Conservation (phyloP, 805 yeast genomes). For the Metschnikowia koreensis region DNA sequence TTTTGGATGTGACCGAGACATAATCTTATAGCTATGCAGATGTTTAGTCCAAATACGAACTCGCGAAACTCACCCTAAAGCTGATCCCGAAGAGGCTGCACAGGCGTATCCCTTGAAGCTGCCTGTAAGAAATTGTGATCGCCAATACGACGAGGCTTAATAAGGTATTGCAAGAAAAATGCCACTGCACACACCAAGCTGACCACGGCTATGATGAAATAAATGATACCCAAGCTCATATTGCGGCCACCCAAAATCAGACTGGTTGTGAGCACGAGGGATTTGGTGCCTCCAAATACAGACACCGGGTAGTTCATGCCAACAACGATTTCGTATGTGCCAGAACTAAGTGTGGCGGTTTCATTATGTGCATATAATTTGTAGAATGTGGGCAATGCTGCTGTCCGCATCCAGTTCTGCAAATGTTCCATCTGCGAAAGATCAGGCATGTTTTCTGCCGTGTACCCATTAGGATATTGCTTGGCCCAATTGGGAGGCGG, state of each 20-base stretch:
- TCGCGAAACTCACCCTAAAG: constrained; percentile 6
- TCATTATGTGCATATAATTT: constrained; percentile 79
- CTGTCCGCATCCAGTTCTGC: constrained; percentile 98
- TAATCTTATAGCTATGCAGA: too few species aligned
- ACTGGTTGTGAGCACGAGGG: constrained; percentile 76
- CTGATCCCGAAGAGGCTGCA: constrained; percentile 23
- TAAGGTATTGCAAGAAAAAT: constrained; percentile 76
- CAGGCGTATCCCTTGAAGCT: constrained; percentile 16
- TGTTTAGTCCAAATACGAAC: too few species aligned
- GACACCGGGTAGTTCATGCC: constrained; percentile 80
- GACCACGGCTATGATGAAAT: constrained; percentile 78
- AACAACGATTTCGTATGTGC: constrained; percentile 67
- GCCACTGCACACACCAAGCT: constrained; percentile 67
- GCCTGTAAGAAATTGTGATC: constrained; percentile 61
- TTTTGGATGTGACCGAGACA: too few species aligned
- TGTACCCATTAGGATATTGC: constrained; percentile 83
- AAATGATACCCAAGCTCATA: constrained; percentile 78
- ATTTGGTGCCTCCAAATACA: constrained; percentile 85
- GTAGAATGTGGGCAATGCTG: constrained; percentile 86
- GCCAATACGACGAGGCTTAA: constrained; percentile 82
- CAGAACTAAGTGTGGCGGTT: constrained; percentile 51
- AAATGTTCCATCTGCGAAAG: constrained; percentile 74
- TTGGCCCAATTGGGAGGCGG: constrained; percentile 94
- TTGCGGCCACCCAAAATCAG: constrained; percentile 87
- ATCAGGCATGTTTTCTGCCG: constrained; percentile 75